Conservation (phyloP, 2,329 filamentous ascomycete genomes). For the Neoascochyta sp. region DNA sequence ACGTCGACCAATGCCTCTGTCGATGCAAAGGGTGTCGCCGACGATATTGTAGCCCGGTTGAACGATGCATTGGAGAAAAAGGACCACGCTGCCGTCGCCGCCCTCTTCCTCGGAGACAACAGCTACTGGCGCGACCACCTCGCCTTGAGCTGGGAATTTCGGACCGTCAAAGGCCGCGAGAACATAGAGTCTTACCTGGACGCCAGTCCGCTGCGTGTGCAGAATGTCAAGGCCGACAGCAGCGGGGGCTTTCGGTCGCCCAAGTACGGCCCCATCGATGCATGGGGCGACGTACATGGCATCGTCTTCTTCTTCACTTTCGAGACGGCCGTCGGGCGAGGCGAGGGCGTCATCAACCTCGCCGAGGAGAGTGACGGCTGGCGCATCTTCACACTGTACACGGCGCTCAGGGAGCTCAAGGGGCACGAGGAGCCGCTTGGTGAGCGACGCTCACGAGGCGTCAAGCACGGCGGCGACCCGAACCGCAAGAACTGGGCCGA, state of each 20-base stretch:
- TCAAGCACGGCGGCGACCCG: constrained; percentile 27
- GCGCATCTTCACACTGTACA: constrained; percentile 42
- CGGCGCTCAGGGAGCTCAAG: constrained; percentile 37
- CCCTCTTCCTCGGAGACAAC: constrained; percentile 50
- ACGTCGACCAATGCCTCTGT: constrained; percentile 24
- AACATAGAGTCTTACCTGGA: constrained; percentile 40
- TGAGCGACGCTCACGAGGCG: constrained; percentile 25
- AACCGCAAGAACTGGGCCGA: constrained; percentile 32
- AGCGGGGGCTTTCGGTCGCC: constrained; percentile 14
- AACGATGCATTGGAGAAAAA: constrained; percentile 41
- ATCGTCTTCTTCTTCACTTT: constrained; percentile 29
- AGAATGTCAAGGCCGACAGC: constrained; percentile 30
- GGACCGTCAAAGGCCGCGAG: constrained; percentile 49
- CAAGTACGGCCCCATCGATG: constrained; percentile 28
- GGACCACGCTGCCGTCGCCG: constrained; percentile 28
- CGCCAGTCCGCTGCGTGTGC: constrained; percentile 31
- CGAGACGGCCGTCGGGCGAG: constrained; percentile 27
- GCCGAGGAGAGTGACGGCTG: constrained; percentile 34
- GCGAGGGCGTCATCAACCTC: constrained; percentile 35
- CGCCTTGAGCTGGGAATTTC: constrained; percentile 54
- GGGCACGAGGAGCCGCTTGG: constrained; percentile 30
- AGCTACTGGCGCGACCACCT: constrained; percentile 60
- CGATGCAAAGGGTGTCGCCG: constrained; percentile 41
- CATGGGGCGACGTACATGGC: constrained; percentile 27
- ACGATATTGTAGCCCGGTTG: constrained; percentile 39